Base-by-base conservation (phyloP, 2,329 filamentous ascomycete species). In the Colletotrichum sp. region DNA sequence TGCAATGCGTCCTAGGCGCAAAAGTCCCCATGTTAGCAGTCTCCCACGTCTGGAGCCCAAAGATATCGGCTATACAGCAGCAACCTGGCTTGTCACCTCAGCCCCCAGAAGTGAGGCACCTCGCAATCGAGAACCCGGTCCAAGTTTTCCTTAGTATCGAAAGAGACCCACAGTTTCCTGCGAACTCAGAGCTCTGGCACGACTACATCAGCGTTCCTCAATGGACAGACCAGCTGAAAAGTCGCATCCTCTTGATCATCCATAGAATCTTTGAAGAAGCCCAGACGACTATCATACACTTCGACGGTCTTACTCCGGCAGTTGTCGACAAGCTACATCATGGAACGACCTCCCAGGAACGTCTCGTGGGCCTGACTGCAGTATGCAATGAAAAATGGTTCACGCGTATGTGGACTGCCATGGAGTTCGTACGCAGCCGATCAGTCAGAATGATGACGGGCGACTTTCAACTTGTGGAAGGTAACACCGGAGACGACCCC, bases 351-450 rank as follows among this genome's bases (percentile, higher is more conserved):
- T 57, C 69, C 1, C 28, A 65, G 0, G 39, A 65, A 5, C 16
- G 44, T 3, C 9, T 71, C 4, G 4, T 8, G 2, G 69, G 36
- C 3, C 13, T 71, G 28, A 71, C 28, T 3, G 60, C 12, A 6
- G 24, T 71, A 0, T 71, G 69, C 39, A 71, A 67, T 0, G 70
- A 63, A 8, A 34, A 28, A 2, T 72, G 70, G 70, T 72, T 60
- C 59, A 32, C 28, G 8, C 62, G 63, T 2, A 57, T 72, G 62
- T 72, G 70, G 70, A 72, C 70, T 4, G 70, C 70, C 15, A 72
- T 72, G 70, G 70, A 72, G 52, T 30, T 72, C 24, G 28, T 60
- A 1, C 62, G 70, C 2, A 72, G 70, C 63, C 30, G 49, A 5
- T 36, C 5, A 16, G 21, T 72, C n/a, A 12, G 32, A 18, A 72